A percentile compares a stretch with the other conserved stretches of the same genome.
Evolutionary conservation across 2,329 filamentous ascomycete genomes (phyloP).

Genomic region (Ceratocystis eucalypticola): DNA sequence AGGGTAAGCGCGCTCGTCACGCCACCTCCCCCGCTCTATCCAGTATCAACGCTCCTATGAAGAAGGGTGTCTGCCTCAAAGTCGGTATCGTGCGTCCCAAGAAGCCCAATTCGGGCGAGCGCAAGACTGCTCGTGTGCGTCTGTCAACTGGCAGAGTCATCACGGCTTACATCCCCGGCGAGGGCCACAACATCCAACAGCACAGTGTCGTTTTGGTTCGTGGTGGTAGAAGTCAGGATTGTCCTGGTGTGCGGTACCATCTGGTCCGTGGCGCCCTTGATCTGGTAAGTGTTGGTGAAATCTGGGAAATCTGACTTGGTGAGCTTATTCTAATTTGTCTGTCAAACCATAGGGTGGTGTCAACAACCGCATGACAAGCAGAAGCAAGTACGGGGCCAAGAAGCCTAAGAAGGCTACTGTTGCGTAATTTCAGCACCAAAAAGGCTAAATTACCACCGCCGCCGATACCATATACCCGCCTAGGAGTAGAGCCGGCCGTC

Average conservation of each 20-base stretch:
- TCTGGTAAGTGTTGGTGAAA: slow-evolving; percentile 50
- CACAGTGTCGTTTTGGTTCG: slow-evolving; percentile 95
- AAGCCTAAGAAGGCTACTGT: slow-evolving; percentile 76
- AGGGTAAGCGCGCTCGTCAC: slow-evolving; percentile 67
- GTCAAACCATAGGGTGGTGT: slow-evolving; percentile 61
- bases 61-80: slow-evolving; percentile 93
- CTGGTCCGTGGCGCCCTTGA: slow-evolving; percentile 83
- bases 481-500: neutral
- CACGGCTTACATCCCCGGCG: slow-evolving; percentile 89
- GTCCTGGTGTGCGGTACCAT: slow-evolving; percentile 94
- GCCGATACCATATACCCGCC: slow-evolving; percentile 1
- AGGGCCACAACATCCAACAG: slow-evolving; percentile 98
- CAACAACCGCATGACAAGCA: slow-evolving; percentile 63
- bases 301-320: neutral
- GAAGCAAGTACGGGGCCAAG: slow-evolving; percentile 97
- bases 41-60: slow-evolving; percentile 54
- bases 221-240: slow-evolving; percentile 88
- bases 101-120: slow-evolving; percentile 96
- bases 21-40: slow-evolving; percentile 74
- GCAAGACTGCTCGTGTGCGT: slow-evolving; percentile 86
- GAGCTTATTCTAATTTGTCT: neutral
- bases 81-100: slow-evolving; percentile 91
- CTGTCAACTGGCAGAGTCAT: slow-evolving; percentile 76
- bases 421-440: slow-evolving; percentile 25
- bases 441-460: neutral